Evolutionary conservation across 768 basidiomycete species (phyloP), one percentile per base, ranked within the genome.

Genomic region (Termitomyces sp.): DNA sequence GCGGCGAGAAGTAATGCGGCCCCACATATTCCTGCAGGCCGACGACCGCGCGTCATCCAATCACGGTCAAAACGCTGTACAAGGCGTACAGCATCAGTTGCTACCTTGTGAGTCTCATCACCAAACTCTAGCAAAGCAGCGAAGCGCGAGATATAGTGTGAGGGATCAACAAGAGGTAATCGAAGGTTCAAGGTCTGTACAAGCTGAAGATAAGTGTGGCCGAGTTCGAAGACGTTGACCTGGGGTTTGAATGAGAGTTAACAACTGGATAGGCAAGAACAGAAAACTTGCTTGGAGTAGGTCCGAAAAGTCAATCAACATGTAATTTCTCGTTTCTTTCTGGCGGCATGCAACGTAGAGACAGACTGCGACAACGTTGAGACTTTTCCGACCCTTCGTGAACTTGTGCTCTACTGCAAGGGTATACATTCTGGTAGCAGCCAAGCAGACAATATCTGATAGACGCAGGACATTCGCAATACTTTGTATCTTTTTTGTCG

Each of bases 241-340:
- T 96, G 66, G 17, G 38, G 51, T 53, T 42, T 11, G 15, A 20
- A 46, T 47, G 48, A 51, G 43, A 11, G 25, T 60, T 42, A 25
- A 17, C 7, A 31, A 17, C 38, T 32, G 31, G 42, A 46, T 57
- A 31, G n/a, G 50, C 5, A 40, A 34, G 15, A 29, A 48, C 49
- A 63, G 38, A 20, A 1, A 4, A 66, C 72, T 63, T 66, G 91
- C 96, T 79, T 94, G 91, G 4, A 99, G 83, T 45, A 96, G 79
- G 71, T 98, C 96, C n/a, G 94, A 94, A 68, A 99, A 98, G 76
- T 99, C 97, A 64, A 99, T 98, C 31, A 99, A 85, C 97, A 98
- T 98, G 73, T 96, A 92, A 60, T 89, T 93, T 56, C 89, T 77
- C 0, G 92, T 94, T 74, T 96, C 92, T 68, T 90, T 91, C 74